phyloP scores from a whole-genome alignment of 306 rosid species.

The Medicago ruthenica region DNA sequence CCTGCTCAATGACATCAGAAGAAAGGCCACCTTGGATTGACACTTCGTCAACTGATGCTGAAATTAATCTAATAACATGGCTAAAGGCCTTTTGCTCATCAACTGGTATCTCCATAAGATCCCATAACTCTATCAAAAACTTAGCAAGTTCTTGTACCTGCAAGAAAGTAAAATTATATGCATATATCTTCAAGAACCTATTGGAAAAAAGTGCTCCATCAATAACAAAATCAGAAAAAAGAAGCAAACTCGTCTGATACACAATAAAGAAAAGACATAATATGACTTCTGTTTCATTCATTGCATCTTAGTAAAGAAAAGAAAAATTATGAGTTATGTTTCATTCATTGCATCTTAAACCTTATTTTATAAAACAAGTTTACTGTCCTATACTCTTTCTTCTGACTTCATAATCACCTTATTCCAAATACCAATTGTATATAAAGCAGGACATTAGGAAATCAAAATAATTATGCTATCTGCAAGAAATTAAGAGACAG shows the following conservation, averaged over 20 bases:
- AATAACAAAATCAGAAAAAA: conserved; percentile 15
- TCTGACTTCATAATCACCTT: conserved; percentile 2
- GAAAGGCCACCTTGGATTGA: conserved; percentile 74
- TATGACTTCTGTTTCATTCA: conserved; percentile 6
- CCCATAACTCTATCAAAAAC: conserved; percentile 69
- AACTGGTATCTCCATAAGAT: conserved; percentile 77
- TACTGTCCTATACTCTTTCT: conserved; percentile 2
- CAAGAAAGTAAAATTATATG: conserved; percentile 35
- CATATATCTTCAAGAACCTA: conserved; percentile 19
- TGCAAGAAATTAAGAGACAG: conserved; percentile 15
- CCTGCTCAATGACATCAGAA: conserved; percentile 74
- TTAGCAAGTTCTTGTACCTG: conserved; percentile 74
- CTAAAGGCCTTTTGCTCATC: conserved; percentile 68
- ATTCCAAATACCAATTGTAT: conserved; percentile 20
- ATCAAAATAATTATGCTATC: conserved; percentile 10
- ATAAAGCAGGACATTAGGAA: conserved; percentile 31
- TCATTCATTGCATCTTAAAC: conserved; percentile 22
- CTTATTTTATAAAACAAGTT: conserved; percentile 21
- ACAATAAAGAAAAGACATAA: neutral
- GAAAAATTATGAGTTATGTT: neutral
- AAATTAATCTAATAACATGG: conserved; percentile 61
- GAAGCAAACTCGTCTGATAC: conserved; percentile 8
- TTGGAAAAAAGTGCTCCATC: conserved; percentile 14
- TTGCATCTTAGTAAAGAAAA: conserved; percentile 24
- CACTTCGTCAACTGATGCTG: conserved; percentile 74